These are phyloP conservation scores for Medicago arabica DNA, from an alignment of 306 rosid species.

Conservation along the genomic window DNA sequence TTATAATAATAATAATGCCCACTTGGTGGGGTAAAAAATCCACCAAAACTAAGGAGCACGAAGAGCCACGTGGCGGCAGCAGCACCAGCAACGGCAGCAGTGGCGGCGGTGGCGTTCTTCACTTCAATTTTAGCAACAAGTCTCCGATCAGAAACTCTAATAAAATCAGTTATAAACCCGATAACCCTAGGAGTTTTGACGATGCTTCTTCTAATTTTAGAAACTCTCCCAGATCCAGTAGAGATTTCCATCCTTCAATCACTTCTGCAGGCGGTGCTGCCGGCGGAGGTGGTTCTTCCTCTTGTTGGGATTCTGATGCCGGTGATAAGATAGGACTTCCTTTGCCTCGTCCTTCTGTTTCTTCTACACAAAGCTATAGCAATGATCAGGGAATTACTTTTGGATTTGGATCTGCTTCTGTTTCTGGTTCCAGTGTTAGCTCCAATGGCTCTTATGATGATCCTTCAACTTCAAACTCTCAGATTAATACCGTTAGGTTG, in stretches of 20 bases:
- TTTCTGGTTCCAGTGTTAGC: slow-evolving; percentile 74
- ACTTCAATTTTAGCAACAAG: slow-evolving; percentile 43
- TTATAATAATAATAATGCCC: slow-evolving; percentile 57
- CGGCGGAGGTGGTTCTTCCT: slow-evolving; percentile 36
- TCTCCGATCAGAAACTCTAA: slow-evolving; percentile 45
- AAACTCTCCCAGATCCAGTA: slow-evolving; percentile 63
- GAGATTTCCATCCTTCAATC: slow-evolving; percentile 46
- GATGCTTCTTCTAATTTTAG: slow-evolving; percentile 36
- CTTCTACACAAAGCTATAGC: slow-evolving; percentile 48
- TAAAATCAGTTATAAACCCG: slow-evolving; percentile 10
- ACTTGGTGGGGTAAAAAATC: slow-evolving; percentile 83
- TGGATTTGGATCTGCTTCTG: slow-evolving; percentile 78
- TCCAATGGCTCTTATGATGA: slow-evolving; percentile 79
- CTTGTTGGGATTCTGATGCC: slow-evolving; percentile 62
- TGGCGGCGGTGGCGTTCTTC: neutral
- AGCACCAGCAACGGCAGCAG: neutral
- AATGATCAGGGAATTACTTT: slow-evolving; percentile 58
- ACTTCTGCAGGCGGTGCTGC: slow-evolving; percentile 26
- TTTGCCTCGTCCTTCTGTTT: slow-evolving; percentile 71
- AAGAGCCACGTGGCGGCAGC: slow-evolving; percentile 1
- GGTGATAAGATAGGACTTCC: slow-evolving; percentile 57
- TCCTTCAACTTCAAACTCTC: slow-evolving; percentile 53
- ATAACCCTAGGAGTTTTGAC: slow-evolving; percentile 64
- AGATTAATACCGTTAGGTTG: slow-evolving; percentile 58
- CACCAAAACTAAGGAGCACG: slow-evolving; percentile 54